Conservation (phyloP, 2,329 filamentous ascomycete species). For the Teratosphaeria epicoccoides region DNA sequence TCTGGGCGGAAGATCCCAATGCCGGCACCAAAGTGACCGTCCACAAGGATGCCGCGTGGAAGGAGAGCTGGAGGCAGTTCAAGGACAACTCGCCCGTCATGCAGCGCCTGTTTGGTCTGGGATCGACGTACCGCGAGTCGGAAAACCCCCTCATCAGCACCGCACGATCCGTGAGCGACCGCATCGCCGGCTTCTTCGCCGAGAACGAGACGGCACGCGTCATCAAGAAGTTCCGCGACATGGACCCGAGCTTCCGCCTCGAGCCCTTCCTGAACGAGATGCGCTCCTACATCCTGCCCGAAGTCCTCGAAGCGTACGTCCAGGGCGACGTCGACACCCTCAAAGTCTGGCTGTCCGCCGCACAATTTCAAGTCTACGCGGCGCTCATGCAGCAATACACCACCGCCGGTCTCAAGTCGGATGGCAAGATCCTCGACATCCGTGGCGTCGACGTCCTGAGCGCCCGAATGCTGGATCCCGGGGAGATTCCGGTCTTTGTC, state of each 20-base stretch:
- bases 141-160: conserved; percentile 93
- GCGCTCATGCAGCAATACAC: conserved; percentile 96
- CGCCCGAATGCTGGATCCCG: conserved; percentile 70
- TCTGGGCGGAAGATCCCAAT: conserved; percentile 75
- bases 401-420: conserved; percentile 82
- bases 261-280: conserved; percentile 92
- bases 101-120: conserved; percentile 77
- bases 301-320: conserved; percentile 95
- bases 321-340: conserved; percentile 87
- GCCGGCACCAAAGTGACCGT: conserved; percentile 89
- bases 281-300: conserved; percentile 93
- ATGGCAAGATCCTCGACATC: conserved; percentile 91
- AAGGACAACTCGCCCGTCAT: conserved; percentile 79
- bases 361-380: conserved; percentile 92
- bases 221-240: conserved; percentile 93
- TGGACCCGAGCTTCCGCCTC: conserved; percentile 89
- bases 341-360: conserved; percentile 90
- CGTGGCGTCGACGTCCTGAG: conserved; percentile 80
- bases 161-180: conserved; percentile 85
- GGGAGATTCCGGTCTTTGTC: conserved; percentile 90
- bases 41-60: conserved; percentile 96
- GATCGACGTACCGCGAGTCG: conserved; percentile 84
- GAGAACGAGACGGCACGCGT: conserved; percentile 97
- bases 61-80: conserved; percentile 96
- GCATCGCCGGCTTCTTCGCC: conserved; percentile 89